Evolutionary conservation across 768 basidiomycete genomes (phyloP).

Genomic region (Vararia minispora): DNA sequence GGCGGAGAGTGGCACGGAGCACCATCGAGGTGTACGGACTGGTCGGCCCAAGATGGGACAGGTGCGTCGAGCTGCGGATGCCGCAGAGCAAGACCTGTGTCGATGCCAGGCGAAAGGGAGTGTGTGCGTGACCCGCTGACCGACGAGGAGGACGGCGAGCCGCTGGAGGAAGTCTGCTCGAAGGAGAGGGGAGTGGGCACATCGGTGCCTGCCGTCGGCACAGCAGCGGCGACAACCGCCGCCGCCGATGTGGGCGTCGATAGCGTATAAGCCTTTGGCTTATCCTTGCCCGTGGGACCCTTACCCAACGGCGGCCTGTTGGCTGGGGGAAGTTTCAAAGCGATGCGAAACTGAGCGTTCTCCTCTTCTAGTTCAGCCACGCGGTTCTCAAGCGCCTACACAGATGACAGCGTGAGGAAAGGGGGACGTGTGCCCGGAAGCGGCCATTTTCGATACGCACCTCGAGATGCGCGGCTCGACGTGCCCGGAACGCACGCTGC

Average conservation of each 20-base stretch:
- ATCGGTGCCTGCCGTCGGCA: no score
- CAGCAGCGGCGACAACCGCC: slow-evolving; percentile 1
- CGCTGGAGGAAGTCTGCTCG: slow-evolving; percentile 16
- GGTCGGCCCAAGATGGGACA: no score
- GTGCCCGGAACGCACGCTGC: slow-evolving; percentile 80
- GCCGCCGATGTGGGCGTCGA: slow-evolving; percentile 4
- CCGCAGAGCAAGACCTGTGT: slow-evolving; percentile 42
- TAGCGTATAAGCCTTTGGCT: slow-evolving; percentile 30
- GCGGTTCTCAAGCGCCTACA: slow-evolving; percentile 68
- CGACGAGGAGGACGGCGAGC: slow-evolving; percentile 32
- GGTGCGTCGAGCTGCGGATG: slow-evolving; percentile 22
- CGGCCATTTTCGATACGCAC: slow-evolving; percentile 26
- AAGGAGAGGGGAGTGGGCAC: slow-evolving; percentile 12
- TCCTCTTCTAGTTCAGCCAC: slow-evolving; percentile 80
- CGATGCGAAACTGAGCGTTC: slow-evolving; percentile 61
- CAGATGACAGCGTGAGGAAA: slow-evolving; percentile 22
- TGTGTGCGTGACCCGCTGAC: slow-evolving; percentile 49
- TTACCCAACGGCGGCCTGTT: slow-evolving; percentile 64
- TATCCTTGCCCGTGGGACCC: slow-evolving; percentile 84
- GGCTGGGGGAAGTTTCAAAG: slow-evolving; percentile 64
- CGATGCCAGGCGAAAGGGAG: slow-evolving; percentile 51
- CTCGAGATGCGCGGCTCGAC: slow-evolving; percentile 80
- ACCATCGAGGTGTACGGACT: slow-evolving; percentile 29
- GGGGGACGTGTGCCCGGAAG: slow-evolving; percentile 17
- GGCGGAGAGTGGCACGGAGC: slow-evolving; percentile 22